Evolutionary conservation across 257 asterid species (phyloP).

Genomic region (Asclepias syriaca): DNA sequence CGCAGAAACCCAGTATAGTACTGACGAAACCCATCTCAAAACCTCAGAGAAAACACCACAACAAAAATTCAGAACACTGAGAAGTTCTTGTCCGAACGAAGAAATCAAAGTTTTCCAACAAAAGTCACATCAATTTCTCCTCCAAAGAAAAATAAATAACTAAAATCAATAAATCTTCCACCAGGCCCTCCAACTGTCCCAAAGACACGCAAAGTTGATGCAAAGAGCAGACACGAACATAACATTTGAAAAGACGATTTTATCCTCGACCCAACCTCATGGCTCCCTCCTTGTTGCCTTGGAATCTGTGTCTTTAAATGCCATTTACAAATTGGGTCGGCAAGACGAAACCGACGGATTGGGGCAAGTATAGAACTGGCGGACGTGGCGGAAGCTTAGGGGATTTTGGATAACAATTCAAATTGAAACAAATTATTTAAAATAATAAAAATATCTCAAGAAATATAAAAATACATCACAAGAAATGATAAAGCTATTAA

Average conservation of each 20-base stretch:
- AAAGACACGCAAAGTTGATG: neutral
- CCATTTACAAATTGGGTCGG: neutral
- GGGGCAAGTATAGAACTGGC: neutral
- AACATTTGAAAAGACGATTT: neutral
- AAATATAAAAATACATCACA: too few relatives aligned
- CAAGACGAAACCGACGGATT: neutral
- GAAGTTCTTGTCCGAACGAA: neutral
- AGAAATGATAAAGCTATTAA: too few relatives aligned
- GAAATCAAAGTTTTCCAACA: slow-evolving; percentile 1
- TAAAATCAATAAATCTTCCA: neutral
- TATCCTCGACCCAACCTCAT: neutral
- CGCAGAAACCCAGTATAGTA: slow-evolving; percentile 61
- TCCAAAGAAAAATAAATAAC: neutral
- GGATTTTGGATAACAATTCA: too few relatives aligned
- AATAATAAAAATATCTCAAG: too few relatives aligned
- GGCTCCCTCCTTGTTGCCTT: neutral
- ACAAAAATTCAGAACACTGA: neutral
- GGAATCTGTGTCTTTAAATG: neutral
- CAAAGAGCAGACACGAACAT: neutral
- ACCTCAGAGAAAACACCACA: neutral
- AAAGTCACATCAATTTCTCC: slow-evolving; percentile 16
- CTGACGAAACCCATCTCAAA: slow-evolving; percentile 67
- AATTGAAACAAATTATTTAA: too few relatives aligned
- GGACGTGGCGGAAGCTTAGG: neutral
- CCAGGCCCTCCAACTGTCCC: neutral